Evolutionary conservation across 78 protist species (phyloP).

Genomic region (Dictyostelium firmibasis): DNA sequence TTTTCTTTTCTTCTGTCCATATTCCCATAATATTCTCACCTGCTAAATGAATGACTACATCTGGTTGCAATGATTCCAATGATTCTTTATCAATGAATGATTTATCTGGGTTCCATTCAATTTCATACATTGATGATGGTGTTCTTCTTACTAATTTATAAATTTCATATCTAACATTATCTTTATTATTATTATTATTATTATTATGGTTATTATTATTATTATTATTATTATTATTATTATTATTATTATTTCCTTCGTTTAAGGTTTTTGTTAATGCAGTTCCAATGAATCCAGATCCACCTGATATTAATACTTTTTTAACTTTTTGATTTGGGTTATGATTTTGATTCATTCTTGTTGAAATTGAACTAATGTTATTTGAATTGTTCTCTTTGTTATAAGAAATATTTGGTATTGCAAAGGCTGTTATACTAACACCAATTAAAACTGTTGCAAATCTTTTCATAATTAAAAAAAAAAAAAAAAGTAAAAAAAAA

Average conservation of each 20-base stretch:
- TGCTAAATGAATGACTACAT: slow-evolving; percentile 29
- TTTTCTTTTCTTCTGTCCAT: slow-evolving; percentile 72
- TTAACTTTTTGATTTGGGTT: background rate
- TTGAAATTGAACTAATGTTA: background rate
- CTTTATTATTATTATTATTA: background rate
- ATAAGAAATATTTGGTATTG: background rate
- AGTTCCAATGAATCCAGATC: slow-evolving; percentile 56
- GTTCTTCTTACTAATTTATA: slow-evolving; percentile 27
- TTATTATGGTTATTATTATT: too few relatives aligned
- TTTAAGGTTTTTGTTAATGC: background rate
- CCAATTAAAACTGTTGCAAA: background rate
- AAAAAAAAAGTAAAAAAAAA: background rate
- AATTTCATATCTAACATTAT: slow-evolving; percentile 1
- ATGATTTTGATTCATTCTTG: background rate
- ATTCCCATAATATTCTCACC: slow-evolving; percentile 43
- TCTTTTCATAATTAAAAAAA: slow-evolving; percentile 1
- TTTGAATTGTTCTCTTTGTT: background rate
- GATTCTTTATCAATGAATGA: slow-evolving; percentile 15
- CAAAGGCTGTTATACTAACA: background rate
- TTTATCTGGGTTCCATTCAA: slow-evolving; percentile 70
- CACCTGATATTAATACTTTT: slow-evolving; percentile 41
- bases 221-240: background rate
- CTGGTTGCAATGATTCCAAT: slow-evolving; percentile 19
- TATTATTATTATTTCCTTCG: background rate
- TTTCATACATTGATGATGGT: slow-evolving; percentile 4